A percentile compares a stretch with the other conserved stretches of the same genome.
Evolutionary conservation across 495 filamentous ascomycete species (phyloP).

Genomic region (Neurospora sp.): DNA sequence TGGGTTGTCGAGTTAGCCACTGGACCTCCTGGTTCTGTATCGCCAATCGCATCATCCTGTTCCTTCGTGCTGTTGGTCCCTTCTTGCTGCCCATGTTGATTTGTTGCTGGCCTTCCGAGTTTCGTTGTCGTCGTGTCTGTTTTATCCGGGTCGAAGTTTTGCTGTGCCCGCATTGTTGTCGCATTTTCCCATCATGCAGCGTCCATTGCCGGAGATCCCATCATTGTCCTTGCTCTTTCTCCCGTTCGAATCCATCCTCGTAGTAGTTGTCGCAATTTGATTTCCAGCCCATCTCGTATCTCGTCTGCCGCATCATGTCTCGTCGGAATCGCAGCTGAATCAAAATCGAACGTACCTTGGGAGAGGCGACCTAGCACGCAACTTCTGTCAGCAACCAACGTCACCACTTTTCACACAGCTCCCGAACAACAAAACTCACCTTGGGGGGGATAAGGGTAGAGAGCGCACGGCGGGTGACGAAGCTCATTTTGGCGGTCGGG

Average conservation of each 20-base stretch:
- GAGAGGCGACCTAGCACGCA: constrained; percentile 59
- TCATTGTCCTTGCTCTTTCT: not conserved
- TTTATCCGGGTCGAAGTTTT: not conserved
- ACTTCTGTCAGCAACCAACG: constrained; percentile 18
- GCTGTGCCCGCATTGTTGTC: not conserved
- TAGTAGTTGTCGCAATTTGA: not conserved
- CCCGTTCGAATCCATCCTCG: not conserved
- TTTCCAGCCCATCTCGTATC: not conserved
- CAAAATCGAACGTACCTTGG: constrained; percentile 59
- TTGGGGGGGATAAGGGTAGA: constrained; percentile 98
- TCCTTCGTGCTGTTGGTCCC: no score
- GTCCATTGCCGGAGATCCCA: not conserved
- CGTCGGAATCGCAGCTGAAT: not conserved
- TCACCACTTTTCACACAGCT: not conserved
- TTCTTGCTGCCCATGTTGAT: no score
- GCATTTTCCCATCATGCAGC: not conserved
- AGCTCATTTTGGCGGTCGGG: constrained; percentile 67
- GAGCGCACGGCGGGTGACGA: constrained; percentile 75
- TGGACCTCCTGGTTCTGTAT: not conserved
- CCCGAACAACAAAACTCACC: constrained; percentile 42
- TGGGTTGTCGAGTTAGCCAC: constrained; percentile 22
- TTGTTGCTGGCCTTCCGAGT: not conserved
- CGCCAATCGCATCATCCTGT: not conserved
- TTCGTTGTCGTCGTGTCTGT: not conserved
- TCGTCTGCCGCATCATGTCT: not conserved